Evolutionary conservation across 148 eudicot species (phyloP).

Genomic region (Suaeda aralocaspica): DNA sequence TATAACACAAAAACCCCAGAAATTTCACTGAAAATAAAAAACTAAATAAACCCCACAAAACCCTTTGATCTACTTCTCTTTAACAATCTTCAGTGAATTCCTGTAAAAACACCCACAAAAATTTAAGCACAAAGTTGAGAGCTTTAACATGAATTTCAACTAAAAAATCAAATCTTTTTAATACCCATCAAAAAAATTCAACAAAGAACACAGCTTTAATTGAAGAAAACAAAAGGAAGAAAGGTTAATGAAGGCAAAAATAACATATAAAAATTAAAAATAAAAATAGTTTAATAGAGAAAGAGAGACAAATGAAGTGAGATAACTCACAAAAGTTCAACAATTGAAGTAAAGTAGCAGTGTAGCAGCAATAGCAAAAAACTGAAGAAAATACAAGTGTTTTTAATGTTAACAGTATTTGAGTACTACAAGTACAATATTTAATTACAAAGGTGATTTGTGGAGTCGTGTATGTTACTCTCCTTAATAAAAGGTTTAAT

Average conservation of each 20-base stretch:
- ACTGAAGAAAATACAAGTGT: too few species aligned
- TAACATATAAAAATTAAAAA: not conserved
- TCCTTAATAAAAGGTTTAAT: not conserved
- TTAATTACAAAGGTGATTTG: constrained; percentile 11
- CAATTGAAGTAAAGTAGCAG: constrained; percentile 17
- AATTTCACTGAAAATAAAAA: not conserved
- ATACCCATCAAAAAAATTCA: not conserved
- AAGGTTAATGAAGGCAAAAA: not conserved
- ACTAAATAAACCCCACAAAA: constrained; percentile 2
- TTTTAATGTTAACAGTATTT: too few species aligned
- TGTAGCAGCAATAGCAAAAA: not conserved
- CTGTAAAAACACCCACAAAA: not conserved
- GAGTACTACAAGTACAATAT: too few species aligned
- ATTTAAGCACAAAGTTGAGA: not conserved
- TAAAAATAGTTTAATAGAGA: not conserved
- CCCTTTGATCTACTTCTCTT: constrained; percentile 13
- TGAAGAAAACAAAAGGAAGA: not conserved
- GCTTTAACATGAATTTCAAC: not conserved
- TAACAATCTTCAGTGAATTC: not conserved
- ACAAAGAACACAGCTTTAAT: constrained; percentile 1
- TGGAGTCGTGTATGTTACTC: constrained; percentile 4
- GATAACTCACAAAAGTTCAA: constrained; percentile 4
- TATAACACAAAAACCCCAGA: constrained; percentile 18
- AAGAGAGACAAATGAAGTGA: not conserved
- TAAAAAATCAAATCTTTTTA: not conserved